These are phyloP conservation scores for Licmophora abbreviata DNA, from an alignment of 108 stramenopile species.

Conservation along the genomic window DNA sequence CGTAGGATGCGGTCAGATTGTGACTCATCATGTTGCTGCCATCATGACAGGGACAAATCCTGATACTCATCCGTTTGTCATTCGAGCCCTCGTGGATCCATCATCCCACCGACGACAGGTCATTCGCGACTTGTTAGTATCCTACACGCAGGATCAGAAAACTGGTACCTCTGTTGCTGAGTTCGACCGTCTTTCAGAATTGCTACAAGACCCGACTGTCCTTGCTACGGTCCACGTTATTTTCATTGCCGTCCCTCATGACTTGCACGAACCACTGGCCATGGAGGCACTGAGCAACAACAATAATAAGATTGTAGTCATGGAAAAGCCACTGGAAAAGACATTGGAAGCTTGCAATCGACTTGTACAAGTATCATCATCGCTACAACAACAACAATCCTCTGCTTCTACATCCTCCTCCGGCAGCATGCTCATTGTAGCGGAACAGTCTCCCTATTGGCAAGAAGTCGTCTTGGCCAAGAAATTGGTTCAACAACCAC, in stretches of 20 bases:
- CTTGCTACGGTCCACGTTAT: constrained; percentile 4
- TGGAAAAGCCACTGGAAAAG: constrained; percentile 31
- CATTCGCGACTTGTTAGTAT: constrained; percentile 7
- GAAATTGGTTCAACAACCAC: constrained; percentile 9
- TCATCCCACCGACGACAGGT: constrained; percentile 13
- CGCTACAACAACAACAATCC: too few relatives aligned
- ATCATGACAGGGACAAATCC: constrained; percentile 7
- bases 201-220: constrained; percentile 1
- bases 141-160: neutral
- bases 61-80: neutral
- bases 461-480: constrained; percentile 19
- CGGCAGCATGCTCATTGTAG: constrained; percentile 15
- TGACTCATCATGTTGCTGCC: constrained; percentile 22
- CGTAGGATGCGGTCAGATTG: constrained; percentile 34
- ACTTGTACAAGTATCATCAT: constrained; percentile 3
- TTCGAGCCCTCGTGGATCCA: constrained; percentile 23
- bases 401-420: neutral
- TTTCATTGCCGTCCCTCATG: constrained; percentile 30
- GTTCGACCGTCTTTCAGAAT: constrained; percentile 1
- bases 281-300: constrained; percentile 12
- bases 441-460: constrained; percentile 34
- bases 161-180: neutral
- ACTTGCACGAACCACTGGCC: constrained; percentile 22
- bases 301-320: constrained; percentile 8
- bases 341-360: constrained; percentile 8